Percentiles rank a stretch among this genome's conserved stretches.
These are phyloP conservation scores for Penicillium lividum DNA, from an alignment of 495 filamentous ascomycete species.

Conservation along the genomic window DNA sequence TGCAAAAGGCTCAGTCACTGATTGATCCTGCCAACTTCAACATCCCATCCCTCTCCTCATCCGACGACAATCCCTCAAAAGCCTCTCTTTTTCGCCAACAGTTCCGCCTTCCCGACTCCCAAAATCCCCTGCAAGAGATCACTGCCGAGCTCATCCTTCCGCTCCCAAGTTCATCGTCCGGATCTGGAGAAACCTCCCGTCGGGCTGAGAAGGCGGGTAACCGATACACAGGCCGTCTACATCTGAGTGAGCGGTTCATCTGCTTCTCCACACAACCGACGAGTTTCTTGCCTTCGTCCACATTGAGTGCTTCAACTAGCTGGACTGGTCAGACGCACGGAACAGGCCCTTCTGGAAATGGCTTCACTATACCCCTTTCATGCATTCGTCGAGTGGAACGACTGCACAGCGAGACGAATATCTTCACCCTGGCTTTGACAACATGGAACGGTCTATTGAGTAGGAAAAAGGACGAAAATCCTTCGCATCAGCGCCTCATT, in stretches of 20 bases:
- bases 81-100: constrained; percentile 91
- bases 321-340: constrained; percentile 90
- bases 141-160: constrained; percentile 90
- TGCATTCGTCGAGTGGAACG: constrained; percentile 89
- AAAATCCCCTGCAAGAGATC: constrained; percentile 92
- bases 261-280: constrained; percentile 94
- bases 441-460: constrained; percentile 81
- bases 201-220: constrained; percentile 64
- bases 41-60: constrained; percentile 62
- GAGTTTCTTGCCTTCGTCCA: constrained; percentile 80
- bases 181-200: constrained; percentile 61
- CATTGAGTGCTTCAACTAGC: constrained; percentile 67
- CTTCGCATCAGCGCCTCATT: constrained; percentile 76
- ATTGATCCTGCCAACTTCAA: constrained; percentile 76
- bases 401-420: constrained; percentile 82
- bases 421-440: constrained; percentile 91
- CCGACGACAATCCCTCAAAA: constrained; percentile 83
- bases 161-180: constrained; percentile 49
- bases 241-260: constrained; percentile 89
- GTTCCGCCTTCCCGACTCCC: constrained; percentile 89
- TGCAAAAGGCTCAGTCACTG: constrained; percentile 92
- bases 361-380: constrained; percentile 93
- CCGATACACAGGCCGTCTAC: constrained; percentile 89
- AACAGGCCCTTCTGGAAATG: constrained; percentile 90
- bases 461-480: constrained; percentile 56